phyloP scores from a whole-genome alignment of 2,329 filamentous ascomycete species.

The Stenocarpella maydis region DNA sequence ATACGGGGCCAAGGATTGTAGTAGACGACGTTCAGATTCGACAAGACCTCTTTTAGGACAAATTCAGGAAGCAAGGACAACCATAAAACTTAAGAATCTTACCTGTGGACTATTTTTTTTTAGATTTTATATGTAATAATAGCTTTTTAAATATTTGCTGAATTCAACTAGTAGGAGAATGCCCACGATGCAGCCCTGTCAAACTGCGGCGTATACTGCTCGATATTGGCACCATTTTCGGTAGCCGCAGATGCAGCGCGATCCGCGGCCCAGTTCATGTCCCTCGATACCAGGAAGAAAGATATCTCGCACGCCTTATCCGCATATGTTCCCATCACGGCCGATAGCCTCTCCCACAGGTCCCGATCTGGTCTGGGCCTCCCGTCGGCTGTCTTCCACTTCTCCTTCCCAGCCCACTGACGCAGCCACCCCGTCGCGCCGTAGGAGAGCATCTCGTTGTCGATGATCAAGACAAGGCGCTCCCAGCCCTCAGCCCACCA shows the following conservation, averaged over 20 bases:
- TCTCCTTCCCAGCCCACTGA: constrained; percentile 14
- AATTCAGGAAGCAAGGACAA: too few species aligned
- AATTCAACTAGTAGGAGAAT: neutral
- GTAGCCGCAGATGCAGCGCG: constrained; percentile 8
- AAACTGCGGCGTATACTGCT: constrained; percentile 6
- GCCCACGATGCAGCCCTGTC: constrained; percentile 12
- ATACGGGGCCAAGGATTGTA: too few species aligned
- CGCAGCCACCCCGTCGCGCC: constrained; percentile 18
- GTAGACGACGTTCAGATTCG: too few species aligned
- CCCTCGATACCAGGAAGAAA: constrained; percentile 1
- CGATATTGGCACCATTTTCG: neutral
- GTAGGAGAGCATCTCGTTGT: constrained; percentile 17
- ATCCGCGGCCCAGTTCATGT: constrained; percentile 13
- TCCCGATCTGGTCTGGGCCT: constrained; percentile 3
- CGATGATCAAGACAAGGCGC: constrained; percentile 13
- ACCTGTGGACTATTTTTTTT: too few species aligned
- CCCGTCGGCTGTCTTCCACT: constrained; percentile 18
- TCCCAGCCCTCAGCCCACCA: constrained; percentile 27
- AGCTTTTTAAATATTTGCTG: neutral
- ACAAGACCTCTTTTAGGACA: too few species aligned
- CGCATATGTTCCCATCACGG: constrained; percentile 2
- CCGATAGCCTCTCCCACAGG: constrained; percentile 19
- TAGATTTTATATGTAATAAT: too few species aligned
- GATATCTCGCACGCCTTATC: constrained; percentile 16
- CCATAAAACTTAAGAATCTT: too few species aligned